phyloP scores from a whole-genome alignment of 108 stramenopile genomes.

The Epithemia pelagica region DNA sequence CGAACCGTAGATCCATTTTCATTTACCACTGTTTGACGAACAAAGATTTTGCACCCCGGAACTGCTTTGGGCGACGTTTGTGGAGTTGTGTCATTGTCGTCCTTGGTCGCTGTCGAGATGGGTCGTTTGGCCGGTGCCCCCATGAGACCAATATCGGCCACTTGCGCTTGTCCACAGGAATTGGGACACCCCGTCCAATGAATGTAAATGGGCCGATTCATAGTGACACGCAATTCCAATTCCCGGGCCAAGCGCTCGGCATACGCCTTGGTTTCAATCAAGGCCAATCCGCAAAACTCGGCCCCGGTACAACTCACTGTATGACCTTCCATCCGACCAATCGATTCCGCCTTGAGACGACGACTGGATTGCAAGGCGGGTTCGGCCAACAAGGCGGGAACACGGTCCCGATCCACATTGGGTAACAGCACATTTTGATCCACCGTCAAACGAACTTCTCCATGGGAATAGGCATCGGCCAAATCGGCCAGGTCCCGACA shows the following conservation, averaged over 20 bases:
- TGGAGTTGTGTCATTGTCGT: neutral
- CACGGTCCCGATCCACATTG: conserved; percentile 70
- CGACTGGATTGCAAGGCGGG: conserved; percentile 33
- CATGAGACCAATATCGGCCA: conserved; percentile 94
- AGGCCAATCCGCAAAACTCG: conserved; percentile 85
- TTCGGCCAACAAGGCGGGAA: conserved; percentile 61
- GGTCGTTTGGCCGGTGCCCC: conserved; percentile 68
- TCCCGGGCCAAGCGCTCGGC: conserved; percentile 65
- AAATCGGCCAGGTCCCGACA: conserved; percentile 75
- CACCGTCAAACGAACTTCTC: conserved; percentile 91
- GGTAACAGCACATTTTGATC: conserved; percentile 92
- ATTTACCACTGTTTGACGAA: conserved; percentile 86
- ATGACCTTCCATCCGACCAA: conserved; percentile 74
- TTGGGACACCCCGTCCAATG: conserved; percentile 97
- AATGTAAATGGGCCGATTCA: conserved; percentile 81
- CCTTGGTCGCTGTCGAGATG: conserved; percentile 16
- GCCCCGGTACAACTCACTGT: conserved; percentile 93
- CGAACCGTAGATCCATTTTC: too few species aligned
- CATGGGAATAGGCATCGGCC: conserved; percentile 78
- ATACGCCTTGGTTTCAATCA: conserved; percentile 86
- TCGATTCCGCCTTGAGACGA: conserved; percentile 55
- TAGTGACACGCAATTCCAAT: conserved; percentile 72
- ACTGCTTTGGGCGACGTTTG: conserved; percentile 60
- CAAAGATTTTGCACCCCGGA: conserved; percentile 90
- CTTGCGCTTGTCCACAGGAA: conserved; percentile 92